Conservation (phyloP, 179 eudicot genomes). For the Spergularia azorica region DNA sequence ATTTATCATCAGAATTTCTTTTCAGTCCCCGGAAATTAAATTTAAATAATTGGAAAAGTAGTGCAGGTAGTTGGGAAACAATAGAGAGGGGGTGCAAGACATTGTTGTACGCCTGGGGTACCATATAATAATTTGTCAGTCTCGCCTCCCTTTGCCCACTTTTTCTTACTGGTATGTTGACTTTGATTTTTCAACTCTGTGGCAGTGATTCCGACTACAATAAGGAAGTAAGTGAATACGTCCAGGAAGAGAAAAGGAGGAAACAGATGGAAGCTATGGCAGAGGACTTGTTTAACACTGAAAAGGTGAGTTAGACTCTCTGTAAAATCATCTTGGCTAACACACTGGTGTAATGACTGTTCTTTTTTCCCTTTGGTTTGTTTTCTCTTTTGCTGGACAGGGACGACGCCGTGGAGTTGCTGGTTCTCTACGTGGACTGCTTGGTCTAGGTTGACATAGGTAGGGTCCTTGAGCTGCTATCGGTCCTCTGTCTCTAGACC, state of each 20-base stretch:
- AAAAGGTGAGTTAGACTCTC: slow-evolving; percentile 46
- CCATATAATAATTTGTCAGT: too few species aligned
- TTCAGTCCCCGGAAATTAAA: too few species aligned
- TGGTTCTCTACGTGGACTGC: slow-evolving; percentile 59
- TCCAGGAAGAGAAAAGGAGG: slow-evolving; percentile 83
- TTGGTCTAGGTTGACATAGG: slow-evolving; percentile 48
- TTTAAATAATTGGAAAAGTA: too few species aligned
- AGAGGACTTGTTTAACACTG: slow-evolving; percentile 81
- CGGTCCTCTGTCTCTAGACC: background rate
- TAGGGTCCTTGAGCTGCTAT: slow-evolving; percentile 9
- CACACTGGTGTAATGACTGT: slow-evolving; percentile 6
- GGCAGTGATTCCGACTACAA: slow-evolving; percentile 76
- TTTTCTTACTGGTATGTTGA: background rate
- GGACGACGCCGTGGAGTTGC: slow-evolving; percentile 57
- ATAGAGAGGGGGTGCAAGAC: too few species aligned
- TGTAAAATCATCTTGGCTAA: background rate
- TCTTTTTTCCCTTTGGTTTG: background rate
- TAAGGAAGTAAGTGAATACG: slow-evolving; percentile 63
- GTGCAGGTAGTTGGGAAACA: too few species aligned
- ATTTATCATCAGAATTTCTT: background rate
- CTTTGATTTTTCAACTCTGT: slow-evolving; percentile 18
- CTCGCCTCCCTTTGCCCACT: too few species aligned
- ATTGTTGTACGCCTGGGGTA: too few species aligned
- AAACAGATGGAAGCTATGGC: slow-evolving; percentile 91
- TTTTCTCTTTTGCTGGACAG: slow-evolving; percentile 30